Base-by-base conservation (phyloP, 1,139 yeast species). In the Hyphopichia fennica region DNA sequence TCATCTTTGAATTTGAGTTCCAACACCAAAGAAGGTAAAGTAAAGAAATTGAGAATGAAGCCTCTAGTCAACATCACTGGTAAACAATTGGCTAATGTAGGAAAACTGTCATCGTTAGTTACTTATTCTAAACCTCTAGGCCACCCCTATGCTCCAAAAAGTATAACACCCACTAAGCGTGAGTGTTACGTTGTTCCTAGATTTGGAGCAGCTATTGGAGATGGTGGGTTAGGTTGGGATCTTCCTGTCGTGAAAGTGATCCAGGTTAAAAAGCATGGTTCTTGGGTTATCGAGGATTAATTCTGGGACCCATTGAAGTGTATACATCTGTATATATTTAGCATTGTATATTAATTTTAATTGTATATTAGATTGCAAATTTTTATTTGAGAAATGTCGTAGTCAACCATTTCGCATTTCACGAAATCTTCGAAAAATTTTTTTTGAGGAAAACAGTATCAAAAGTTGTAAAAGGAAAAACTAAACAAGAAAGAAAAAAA, bases 201-300 rank as follows among this genome's bases (percentile, higher is more conserved):
- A 43, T 82, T 87, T 58, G 98, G 98, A 10, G 91, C 96, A 10
- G 77, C 84, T 7, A 72, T 85, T 34, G 95, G 96, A 3, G 77
- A 83, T 29, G 96, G 96, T 23, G 88, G 90, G 19, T 75, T 87
- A 22, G 96, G 96, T 9, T 91, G 96, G 96, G 97, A 91, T 55
- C 66, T 91, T 40, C 96, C 96, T 4, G 96, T 89, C 1, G 69
- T 84, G 22, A 85, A 88, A 58, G 95, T 90, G 1, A 69, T 69
- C 2, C 97, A 91, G 58, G 74, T 71, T 46, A 87, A 82, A 57
- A 60, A 69, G 13, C 59, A 69, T 33, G 93, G 93, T 0, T 64
- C 64, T 22, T 86, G 95, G 95, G 67, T 71, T 6, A 68, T 64
- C 37, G 66, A 67, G 36, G 40, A 35, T 35, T 31, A 25, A 16